phyloP scores from a whole-genome alignment of 2,329 filamentous ascomycete genomes.

The Aspergillus sp. region DNA sequence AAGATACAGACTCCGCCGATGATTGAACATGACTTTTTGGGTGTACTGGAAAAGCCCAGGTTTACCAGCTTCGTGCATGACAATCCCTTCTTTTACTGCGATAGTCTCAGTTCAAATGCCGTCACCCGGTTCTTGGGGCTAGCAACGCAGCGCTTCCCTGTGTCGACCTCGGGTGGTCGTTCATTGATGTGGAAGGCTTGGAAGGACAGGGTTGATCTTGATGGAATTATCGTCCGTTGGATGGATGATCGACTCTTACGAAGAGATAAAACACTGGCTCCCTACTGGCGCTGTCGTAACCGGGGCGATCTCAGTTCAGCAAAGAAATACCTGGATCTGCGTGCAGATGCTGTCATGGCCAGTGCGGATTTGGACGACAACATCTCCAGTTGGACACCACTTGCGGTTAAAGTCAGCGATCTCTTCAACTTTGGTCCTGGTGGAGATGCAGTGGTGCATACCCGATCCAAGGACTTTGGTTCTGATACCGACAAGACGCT shows the following conservation, averaged over 20 bases:
- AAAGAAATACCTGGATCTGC: conserved; percentile 39
- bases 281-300: conserved; percentile 45
- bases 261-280: conserved; percentile 40
- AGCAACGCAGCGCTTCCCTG: conserved; percentile 30
- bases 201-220: conserved; percentile 43
- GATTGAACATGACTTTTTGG: conserved; percentile 46
- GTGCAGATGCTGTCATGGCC: conserved; percentile 48
- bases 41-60: conserved; percentile 40
- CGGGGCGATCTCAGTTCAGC: conserved; percentile 40
- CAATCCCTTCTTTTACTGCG: conserved; percentile 49
- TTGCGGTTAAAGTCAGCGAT: conserved; percentile 49
- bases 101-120: conserved; percentile 29
- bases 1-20: conserved; percentile 50
- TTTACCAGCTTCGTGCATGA: conserved; percentile 44
- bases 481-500: conserved; percentile 45
- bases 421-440: conserved; percentile 50
- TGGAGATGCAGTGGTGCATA: conserved; percentile 50
- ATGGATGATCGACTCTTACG: conserved; percentile 48
- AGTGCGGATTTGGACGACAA: conserved; percentile 49
- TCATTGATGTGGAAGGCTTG: conserved; percentile 49
- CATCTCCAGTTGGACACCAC: conserved; percentile 49
- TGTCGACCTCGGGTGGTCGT: conserved; percentile 46
- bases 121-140: conserved; percentile 28
- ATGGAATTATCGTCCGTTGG: conserved; percentile 47
- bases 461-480: conserved; percentile 44